Evolutionary conservation across 2,329 filamentous ascomycete genomes (phyloP).

Genomic region (Fusarium cicatricum): DNA sequence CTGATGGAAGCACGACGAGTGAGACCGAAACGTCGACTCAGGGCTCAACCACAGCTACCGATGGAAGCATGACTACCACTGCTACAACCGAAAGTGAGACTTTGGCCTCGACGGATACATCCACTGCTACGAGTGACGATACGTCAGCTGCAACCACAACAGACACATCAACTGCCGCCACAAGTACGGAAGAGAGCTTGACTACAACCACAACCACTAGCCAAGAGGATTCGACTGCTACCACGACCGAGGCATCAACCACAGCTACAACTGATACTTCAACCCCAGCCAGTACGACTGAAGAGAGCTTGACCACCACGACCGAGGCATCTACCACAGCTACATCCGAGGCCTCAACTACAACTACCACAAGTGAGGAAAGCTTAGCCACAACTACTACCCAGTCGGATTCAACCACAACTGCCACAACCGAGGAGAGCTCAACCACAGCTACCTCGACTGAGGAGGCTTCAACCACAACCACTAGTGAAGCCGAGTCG

Average conservation of each 20-base stretch:
- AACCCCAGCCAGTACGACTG: background rate
- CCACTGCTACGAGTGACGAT: background rate
- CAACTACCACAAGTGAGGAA: background rate
- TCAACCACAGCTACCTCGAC: no score
- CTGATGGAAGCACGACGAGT: no score
- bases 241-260: background rate
- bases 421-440: background rate
- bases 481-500: no score
- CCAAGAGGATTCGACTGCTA: background rate
- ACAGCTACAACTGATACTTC: background rate
- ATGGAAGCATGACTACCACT: background rate
- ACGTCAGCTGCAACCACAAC: background rate
- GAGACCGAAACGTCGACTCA: background rate
- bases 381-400: background rate
- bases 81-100: background rate
- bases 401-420: background rate
- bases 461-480: no score
- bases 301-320: background rate
- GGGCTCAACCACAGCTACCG: background rate
- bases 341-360: background rate
- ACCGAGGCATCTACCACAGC: background rate
- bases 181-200: background rate
- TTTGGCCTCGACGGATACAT: background rate
- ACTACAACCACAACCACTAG: background rate
- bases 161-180: background rate